These are phyloP conservation scores for Scheffersomyces lignosus DNA, from an alignment of 805 yeast species.

Conservation along the genomic window DNA sequence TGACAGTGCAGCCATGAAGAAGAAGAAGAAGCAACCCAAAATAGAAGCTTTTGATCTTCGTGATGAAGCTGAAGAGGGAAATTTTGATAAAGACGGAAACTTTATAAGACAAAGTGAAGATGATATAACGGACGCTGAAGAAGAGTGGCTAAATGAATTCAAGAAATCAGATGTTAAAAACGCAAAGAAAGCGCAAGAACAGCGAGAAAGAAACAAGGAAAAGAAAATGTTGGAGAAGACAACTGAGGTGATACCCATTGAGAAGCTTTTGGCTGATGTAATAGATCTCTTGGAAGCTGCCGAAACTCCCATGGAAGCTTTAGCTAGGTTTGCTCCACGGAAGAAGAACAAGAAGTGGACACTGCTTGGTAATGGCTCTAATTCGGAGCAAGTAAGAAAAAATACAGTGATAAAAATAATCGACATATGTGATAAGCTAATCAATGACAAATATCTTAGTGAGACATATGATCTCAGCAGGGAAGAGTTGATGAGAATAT, in stretches of 20 bases:
- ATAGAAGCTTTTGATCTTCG: conserved; percentile 64
- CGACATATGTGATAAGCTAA: conserved; percentile 46
- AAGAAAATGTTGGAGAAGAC: conserved; percentile 11
- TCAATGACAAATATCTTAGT: conserved; percentile 37
- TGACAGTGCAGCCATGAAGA: neutral
- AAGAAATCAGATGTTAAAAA: conserved; percentile 37
- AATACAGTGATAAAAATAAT: conserved; percentile 40
- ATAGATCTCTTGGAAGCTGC: conserved; percentile 52
- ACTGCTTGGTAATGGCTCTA: conserved; percentile 7
- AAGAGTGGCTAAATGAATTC: conserved; percentile 36
- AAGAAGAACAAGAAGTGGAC: conserved; percentile 15
- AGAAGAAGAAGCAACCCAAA: conserved; percentile 33
- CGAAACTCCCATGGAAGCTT: conserved; percentile 59
- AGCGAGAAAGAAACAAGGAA: conserved; percentile 14
- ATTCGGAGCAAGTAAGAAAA: conserved; percentile 21
- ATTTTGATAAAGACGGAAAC: conserved; percentile 62
- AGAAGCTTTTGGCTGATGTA: conserved; percentile 23
- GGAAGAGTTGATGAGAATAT: conserved; percentile 55
- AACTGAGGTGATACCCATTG: conserved; percentile 14
- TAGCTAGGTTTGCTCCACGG: conserved; percentile 40
- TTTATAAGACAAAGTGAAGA: conserved; percentile 43
- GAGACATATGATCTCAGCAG: conserved; percentile 54
- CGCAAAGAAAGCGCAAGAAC: conserved; percentile 42
- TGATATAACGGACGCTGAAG: conserved; percentile 27
- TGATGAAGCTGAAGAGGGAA: conserved; percentile 58